These are phyloP conservation scores for Yamadazyma trypodendri DNA, from an alignment of 1,139 yeast genomes.

Conservation along the genomic window DNA sequence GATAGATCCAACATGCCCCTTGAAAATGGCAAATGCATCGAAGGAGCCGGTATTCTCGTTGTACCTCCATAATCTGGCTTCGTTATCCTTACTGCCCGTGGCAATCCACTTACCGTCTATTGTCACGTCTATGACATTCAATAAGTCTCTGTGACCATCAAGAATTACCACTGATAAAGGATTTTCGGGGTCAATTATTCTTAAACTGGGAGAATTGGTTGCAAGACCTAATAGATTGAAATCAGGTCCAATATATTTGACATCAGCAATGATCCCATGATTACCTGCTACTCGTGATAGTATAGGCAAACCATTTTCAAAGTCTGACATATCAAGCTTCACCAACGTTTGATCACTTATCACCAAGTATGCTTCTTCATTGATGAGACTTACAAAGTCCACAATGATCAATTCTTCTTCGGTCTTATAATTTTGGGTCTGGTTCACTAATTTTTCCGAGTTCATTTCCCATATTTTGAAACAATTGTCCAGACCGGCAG, in stretches of 20 bases:
- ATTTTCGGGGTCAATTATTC: conserved; percentile 58
- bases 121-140: conserved; percentile 76
- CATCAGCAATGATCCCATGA: conserved; percentile 93
- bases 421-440: conserved; percentile 46
- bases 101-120: conserved; percentile 85
- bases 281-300: conserved; percentile 76
- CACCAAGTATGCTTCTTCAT: conserved; percentile 39
- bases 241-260: conserved; percentile 70
- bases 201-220: conserved; percentile 88
- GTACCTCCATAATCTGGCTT: conserved; percentile 80
- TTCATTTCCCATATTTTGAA: conserved; percentile 60
- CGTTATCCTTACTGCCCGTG: conserved; percentile 89
- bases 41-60: conserved; percentile 43
- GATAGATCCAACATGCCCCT: conserved; percentile 86
- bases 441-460: conserved; percentile 39
- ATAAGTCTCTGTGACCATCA: conserved; percentile 83
- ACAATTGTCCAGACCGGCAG: conserved; percentile 81
- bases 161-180: conserved; percentile 65
- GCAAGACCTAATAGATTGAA: conserved; percentile 69
- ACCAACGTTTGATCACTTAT: conserved; percentile 83
- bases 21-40: conserved; percentile 57
- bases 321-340: conserved; percentile 40
- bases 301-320: conserved; percentile 35
- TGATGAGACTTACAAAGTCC: conserved; percentile 45
- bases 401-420: conserved; percentile 69